Conservation (phyloP, 208 protist species). For the Kentomonas sorsogonicus region DNA sequence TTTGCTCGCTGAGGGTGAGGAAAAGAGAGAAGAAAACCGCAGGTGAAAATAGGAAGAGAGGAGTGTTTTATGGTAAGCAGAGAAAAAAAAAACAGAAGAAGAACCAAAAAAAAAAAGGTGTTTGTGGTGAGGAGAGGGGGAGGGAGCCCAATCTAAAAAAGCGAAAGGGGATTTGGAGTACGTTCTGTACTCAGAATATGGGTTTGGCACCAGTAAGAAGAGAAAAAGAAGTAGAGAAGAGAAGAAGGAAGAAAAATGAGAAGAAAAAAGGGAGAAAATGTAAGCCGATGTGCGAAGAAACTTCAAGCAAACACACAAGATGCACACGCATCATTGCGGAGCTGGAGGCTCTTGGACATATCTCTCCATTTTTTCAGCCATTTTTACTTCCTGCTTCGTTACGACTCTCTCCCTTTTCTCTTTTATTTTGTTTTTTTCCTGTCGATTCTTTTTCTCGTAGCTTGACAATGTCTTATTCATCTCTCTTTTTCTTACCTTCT, state of each 20-base stretch:
- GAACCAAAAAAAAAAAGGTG: conserved; percentile 1
- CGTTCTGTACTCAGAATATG: background rate
- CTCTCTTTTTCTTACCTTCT: no score
- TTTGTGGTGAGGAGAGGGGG: no score
- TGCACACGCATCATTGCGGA: no score
- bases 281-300: background rate
- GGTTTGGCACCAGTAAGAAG: background rate
- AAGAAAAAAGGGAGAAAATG: background rate
- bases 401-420: background rate
- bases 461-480: background rate
- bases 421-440: conserved; percentile 7
- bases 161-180: no score
- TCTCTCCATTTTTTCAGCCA: no score
- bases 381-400: no score
- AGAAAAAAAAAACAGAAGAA: conserved; percentile 14
- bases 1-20: background rate
- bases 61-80: no score
- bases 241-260: background rate
- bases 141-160: no score
- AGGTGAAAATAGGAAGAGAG: no score
- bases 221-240: background rate
- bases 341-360: no score
- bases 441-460: background rate
- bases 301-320: no score
- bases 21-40: no score